Evolutionary conservation across 2,329 filamentous ascomycete genomes (phyloP).

Genomic region (Fusarium chuoi): DNA sequence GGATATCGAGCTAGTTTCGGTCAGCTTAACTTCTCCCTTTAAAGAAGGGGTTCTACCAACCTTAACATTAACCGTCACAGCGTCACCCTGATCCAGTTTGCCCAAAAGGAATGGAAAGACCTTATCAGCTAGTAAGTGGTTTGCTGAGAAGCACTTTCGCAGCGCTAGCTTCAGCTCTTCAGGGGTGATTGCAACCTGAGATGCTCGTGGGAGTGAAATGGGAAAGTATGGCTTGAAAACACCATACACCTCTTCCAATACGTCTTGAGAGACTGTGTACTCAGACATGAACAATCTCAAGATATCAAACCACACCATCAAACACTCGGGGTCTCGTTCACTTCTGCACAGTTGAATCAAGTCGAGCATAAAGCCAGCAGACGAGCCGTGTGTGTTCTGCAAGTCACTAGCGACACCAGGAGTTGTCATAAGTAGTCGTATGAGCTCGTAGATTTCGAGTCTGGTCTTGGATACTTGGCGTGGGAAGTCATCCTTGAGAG

Average conservation of each 20-base stretch:
- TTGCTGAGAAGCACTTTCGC: slow-evolving; percentile 64
- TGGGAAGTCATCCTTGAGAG: slow-evolving; percentile 67
- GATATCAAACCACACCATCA: slow-evolving; percentile 67
- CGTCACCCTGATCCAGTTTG: slow-evolving; percentile 69
- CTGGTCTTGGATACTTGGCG: slow-evolving; percentile 63
- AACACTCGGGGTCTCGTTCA: slow-evolving; percentile 67
- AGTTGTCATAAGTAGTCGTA: slow-evolving; percentile 57
- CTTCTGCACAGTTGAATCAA: slow-evolving; percentile 63
- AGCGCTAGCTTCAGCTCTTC: slow-evolving; percentile 66
- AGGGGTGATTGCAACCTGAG: slow-evolving; percentile 64
- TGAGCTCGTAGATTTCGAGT: slow-evolving; percentile 62
- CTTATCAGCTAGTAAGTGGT: slow-evolving; percentile 56
- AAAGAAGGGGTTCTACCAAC: slow-evolving; percentile 41
- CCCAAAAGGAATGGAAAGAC: slow-evolving; percentile 65
- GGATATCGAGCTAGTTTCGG: slow-evolving; percentile 59
- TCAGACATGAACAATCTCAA: slow-evolving; percentile 57
- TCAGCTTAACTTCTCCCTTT: slow-evolving; percentile 5
- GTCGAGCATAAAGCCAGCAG: slow-evolving; percentile 59
- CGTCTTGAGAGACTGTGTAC: slow-evolving; percentile 57
- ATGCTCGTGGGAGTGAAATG: slow-evolving; percentile 64
- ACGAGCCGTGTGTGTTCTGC: slow-evolving; percentile 55
- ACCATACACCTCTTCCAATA: slow-evolving; percentile 62
- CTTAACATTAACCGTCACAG: slow-evolving; percentile 68
- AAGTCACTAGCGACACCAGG: slow-evolving; percentile 56
- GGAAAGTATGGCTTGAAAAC: slow-evolving; percentile 70